These are phyloP conservation scores for Cinnamomum chago DNA, from an alignment of 164 flowering plant genomes.

Conservation along the genomic window DNA sequence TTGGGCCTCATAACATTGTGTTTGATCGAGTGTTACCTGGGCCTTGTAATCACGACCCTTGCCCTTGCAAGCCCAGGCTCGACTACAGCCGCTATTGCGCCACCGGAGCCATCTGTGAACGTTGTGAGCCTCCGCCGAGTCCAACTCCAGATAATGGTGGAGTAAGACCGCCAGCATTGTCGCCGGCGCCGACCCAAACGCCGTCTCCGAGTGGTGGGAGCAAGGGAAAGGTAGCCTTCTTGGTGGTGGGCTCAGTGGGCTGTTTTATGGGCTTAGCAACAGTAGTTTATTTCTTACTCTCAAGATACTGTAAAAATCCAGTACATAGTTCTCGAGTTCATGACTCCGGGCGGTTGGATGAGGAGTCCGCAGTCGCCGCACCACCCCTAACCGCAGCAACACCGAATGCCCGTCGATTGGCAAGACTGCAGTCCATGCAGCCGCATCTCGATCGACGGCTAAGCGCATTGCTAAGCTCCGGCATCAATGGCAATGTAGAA, in stretches of 20 bases:
- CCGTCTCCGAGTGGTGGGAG: constrained; percentile 15
- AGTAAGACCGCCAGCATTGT: not conserved
- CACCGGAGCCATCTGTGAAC: constrained; percentile 32
- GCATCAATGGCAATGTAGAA: constrained; percentile 43
- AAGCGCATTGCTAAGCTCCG: constrained; percentile 54
- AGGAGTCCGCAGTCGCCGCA: constrained; percentile 3
- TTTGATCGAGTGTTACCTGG: constrained; percentile 54
- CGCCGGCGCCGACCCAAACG: not conserved
- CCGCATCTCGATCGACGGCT: constrained; percentile 35
- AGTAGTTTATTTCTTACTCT: constrained; percentile 21
- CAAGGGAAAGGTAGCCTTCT: constrained; percentile 37
- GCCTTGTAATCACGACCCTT: constrained; percentile 46
- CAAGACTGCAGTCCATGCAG: not conserved
- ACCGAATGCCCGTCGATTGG: not conserved
- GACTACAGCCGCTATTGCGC: constrained; percentile 30
- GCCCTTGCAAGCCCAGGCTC: constrained; percentile 22
- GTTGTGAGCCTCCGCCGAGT: constrained; percentile 13
- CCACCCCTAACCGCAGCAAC: not conserved
- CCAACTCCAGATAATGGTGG: not conserved
- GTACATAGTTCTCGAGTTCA: constrained; percentile 47
- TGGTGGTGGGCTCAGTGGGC: constrained; percentile 64
- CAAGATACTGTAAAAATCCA: constrained; percentile 22
- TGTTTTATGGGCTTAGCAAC: constrained; percentile 20
- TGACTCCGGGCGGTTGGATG: constrained; percentile 71
- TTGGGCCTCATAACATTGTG: constrained; percentile 24